These are phyloP conservation scores for Phytomonas serpens DNA, from an alignment of 208 protist genomes.

Conservation along the genomic window DNA sequence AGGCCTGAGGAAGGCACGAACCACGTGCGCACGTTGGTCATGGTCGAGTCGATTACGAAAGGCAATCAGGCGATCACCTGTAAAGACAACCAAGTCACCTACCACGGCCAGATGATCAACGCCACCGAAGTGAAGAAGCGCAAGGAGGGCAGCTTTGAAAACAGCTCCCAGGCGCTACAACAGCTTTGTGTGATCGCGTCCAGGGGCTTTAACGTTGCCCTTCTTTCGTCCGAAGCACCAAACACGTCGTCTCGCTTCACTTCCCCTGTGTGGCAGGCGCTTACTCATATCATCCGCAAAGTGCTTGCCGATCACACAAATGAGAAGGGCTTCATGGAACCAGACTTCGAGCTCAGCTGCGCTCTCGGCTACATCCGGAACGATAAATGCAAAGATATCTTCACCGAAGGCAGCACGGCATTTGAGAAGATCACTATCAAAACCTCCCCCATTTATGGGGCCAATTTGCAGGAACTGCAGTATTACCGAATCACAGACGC, in stretches of 20 bases:
- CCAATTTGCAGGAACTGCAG: conserved; percentile 45
- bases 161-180: conserved; percentile 46
- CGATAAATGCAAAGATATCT: conserved; percentile 66
- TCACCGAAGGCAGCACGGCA: conserved; percentile 18
- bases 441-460: conserved; percentile 73
- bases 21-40: conserved; percentile 49
- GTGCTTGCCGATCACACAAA: conserved; percentile 34
- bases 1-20: conserved; percentile 18
- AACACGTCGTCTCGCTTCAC: conserved; percentile 43
- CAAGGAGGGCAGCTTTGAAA: conserved; percentile 38
- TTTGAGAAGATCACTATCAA: conserved; percentile 54
- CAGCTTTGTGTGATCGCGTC: conserved; percentile 43
- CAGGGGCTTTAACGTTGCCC: conserved; percentile 51
- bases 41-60: conserved; percentile 37
- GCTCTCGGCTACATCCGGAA: conserved; percentile 55
- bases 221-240: conserved; percentile 52
- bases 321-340: conserved; percentile 11
- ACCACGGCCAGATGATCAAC: conserved; percentile 17
- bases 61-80: conserved; percentile 29
- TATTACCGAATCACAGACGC: conserved; percentile 40
- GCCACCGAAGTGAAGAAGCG: conserved; percentile 55
- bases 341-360: conserved; percentile 42
- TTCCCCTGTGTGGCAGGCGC: conserved; percentile 60
- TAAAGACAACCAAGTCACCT: conserved; percentile 27
- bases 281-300: conserved; percentile 50